These are phyloP conservation scores for Phalaenopsis aphrodite DNA, from an alignment of 106 monocot genomes.

Conservation along the genomic window DNA sequence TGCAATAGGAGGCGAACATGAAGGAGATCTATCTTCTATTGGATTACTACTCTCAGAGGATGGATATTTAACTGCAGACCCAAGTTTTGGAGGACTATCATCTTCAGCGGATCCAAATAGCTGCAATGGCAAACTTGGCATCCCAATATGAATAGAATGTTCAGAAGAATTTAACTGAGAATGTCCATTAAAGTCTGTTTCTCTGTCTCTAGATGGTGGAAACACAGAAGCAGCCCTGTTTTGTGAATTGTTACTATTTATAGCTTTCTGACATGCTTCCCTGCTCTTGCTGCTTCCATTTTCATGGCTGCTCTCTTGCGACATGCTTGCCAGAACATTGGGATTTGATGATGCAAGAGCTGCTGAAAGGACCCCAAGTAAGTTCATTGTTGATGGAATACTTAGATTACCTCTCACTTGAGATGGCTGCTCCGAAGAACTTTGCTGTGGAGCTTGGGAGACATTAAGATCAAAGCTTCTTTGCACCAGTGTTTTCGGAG, in stretches of 20 bases:
- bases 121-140: constrained; percentile 37
- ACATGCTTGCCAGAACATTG: constrained; percentile 23
- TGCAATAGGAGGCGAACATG: constrained; percentile 71
- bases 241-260: constrained; percentile 12
- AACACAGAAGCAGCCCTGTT: not conserved
- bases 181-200: not conserved
- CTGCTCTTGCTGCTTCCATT: constrained; percentile 13
- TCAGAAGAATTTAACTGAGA: constrained; percentile 16
- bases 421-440: constrained; percentile 22
- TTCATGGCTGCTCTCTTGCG: constrained; percentile 18
- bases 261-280: not conserved
- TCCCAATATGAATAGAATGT: constrained; percentile 16
- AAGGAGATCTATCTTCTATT: constrained; percentile 83
- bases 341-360: constrained; percentile 36
- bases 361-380: constrained; percentile 69
- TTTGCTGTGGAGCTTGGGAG: constrained; percentile 40
- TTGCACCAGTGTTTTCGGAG: constrained; percentile 23
- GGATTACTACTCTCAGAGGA: constrained; percentile 94
- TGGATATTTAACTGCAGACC: constrained; percentile 56
- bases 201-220: constrained; percentile 9
- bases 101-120: constrained; percentile 64
- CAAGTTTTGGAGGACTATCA: constrained; percentile 56
- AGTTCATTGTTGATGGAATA: constrained; percentile 59
- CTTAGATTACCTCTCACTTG: constrained; percentile 18
- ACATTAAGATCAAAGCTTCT: constrained; percentile 78